Percentiles rank a stretch among this genome's conserved stretches.
phyloP scores from a whole-genome alignment of 2,329 filamentous ascomycete species.

The Colletotrichum horii region DNA sequence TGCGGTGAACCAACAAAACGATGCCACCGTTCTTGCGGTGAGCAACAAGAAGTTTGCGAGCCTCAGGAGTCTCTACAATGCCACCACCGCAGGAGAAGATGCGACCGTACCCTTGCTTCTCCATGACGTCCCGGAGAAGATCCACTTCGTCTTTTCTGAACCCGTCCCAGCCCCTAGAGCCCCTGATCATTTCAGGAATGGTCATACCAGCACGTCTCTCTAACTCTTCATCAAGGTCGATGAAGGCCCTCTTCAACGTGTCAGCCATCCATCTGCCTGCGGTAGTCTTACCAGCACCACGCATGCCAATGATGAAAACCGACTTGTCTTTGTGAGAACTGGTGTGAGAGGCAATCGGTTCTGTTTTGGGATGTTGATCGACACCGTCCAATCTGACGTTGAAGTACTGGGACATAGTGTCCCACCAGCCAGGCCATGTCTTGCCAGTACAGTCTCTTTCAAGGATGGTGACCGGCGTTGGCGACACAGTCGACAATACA shows the following conservation, averaged over 20 bases:
- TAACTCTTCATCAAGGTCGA: slow-evolving; percentile 88
- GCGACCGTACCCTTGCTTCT: slow-evolving; percentile 75
- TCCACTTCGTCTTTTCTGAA: slow-evolving; percentile 83
- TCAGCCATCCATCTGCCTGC: slow-evolving; percentile 84
- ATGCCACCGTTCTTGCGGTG: slow-evolving; percentile 80
- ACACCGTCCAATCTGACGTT: slow-evolving; percentile 77
- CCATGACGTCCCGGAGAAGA: slow-evolving; percentile 75
- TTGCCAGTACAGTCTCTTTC: slow-evolving; percentile 95
- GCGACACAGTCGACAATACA: slow-evolving; percentile 77
- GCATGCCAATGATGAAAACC: slow-evolving; percentile 96
- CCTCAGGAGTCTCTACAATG: slow-evolving; percentile 84
- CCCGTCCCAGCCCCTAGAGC: slow-evolving; percentile 78
- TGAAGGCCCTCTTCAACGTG: slow-evolving; percentile 75
- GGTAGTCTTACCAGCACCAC: slow-evolving; percentile 95
- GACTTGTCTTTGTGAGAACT: slow-evolving; percentile 58
- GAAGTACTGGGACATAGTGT: slow-evolving; percentile 81
- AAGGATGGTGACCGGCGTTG: slow-evolving; percentile 75
- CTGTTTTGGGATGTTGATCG: slow-evolving; percentile 50
- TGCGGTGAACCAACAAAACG: slow-evolving; percentile 85
- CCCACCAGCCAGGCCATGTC: slow-evolving; percentile 99
- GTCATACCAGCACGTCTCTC: slow-evolving; percentile 75
- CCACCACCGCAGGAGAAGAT: slow-evolving; percentile 95
- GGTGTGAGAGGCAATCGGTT: slow-evolving; percentile 23
- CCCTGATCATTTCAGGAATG: slow-evolving; percentile 85
- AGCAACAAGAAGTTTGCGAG: slow-evolving; percentile 74